Conservation (phyloP, 1,139 yeast species). For the Petasospora rhodanensis region DNA sequence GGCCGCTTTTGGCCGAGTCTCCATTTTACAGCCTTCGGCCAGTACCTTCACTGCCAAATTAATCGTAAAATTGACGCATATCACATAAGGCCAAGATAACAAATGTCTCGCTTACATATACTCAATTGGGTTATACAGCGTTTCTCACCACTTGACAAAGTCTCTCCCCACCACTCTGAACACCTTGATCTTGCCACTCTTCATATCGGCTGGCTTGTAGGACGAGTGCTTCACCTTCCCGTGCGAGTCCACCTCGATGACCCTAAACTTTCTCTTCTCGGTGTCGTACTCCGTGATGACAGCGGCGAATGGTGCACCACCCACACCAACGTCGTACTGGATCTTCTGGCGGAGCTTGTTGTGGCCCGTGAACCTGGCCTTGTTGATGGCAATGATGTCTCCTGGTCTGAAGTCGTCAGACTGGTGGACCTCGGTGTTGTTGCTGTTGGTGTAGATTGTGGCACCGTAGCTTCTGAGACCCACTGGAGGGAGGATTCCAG, state of each 20-base stretch:
- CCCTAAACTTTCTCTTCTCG: slow-evolving; percentile 70
- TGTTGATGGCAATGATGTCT: slow-evolving; percentile 71
- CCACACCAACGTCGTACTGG: slow-evolving; percentile 43
- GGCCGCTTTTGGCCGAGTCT: too few relatives aligned
- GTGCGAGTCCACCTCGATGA: slow-evolving; percentile 53
- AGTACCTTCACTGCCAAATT: too few relatives aligned
- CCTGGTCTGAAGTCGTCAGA: slow-evolving; percentile 73
- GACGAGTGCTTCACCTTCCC: slow-evolving; percentile 58
- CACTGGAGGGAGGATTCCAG: slow-evolving; percentile 51
- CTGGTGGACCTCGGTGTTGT: slow-evolving; percentile 53
- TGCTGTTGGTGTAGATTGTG: slow-evolving; percentile 57
- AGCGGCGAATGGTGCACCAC: slow-evolving; percentile 37
- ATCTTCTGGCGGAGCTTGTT: slow-evolving; percentile 51
- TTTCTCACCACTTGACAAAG: slow-evolving; percentile 51
- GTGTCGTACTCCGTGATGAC: slow-evolving; percentile 71
- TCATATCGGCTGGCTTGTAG: slow-evolving; percentile 68
- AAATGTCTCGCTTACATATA: too few relatives aligned
- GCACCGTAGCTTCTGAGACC: slow-evolving; percentile 73
- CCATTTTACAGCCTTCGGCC: too few relatives aligned
- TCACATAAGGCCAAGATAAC: too few relatives aligned
- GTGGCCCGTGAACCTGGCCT: slow-evolving; percentile 69
- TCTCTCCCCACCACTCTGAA: slow-evolving; percentile 67
- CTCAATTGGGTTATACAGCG: neutral
- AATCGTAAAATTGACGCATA: too few relatives aligned
- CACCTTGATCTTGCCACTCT: slow-evolving; percentile 73